phyloP scores from a whole-genome alignment of 768 basidiomycete species.

The Lentinula sp. region DNA sequence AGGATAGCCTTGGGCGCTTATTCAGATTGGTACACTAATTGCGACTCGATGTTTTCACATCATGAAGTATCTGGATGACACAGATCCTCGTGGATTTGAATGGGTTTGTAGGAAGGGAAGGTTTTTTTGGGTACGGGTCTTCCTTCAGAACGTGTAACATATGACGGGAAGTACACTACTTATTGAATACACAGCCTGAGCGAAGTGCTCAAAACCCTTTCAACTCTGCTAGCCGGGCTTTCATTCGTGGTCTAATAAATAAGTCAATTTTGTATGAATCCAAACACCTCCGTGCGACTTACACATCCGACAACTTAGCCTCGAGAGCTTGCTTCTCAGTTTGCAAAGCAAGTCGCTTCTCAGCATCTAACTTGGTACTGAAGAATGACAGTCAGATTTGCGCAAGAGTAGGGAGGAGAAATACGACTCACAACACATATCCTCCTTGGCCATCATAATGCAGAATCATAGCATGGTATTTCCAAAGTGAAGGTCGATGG shows the following conservation, averaged over 20 bases:
- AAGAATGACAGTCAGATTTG: neutral
- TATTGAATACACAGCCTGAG: neutral
- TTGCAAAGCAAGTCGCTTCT: conserved; percentile 83
- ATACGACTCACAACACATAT: conserved; percentile 78
- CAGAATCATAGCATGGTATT: conserved; percentile 82
- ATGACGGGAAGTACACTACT: too few relatives aligned
- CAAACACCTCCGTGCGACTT: conserved; percentile 24
- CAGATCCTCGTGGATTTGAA: too few relatives aligned
- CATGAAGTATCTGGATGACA: too few relatives aligned
- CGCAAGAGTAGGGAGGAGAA: neutral
- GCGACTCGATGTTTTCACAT: too few relatives aligned
- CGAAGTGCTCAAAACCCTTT: conserved; percentile 12
- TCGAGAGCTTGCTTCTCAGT: conserved; percentile 92
- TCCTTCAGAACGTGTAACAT: too few relatives aligned
- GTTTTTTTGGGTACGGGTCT: too few relatives aligned
- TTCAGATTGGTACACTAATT: too few relatives aligned
- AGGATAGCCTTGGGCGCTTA: neutral
- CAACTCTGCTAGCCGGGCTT: conserved; percentile 66
- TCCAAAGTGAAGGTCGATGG: conserved; percentile 92
- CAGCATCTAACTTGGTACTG: conserved; percentile 85
- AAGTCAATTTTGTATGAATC: neutral
- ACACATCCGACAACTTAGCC: conserved; percentile 82
- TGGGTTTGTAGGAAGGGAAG: too few relatives aligned
- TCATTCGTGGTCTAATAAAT: conserved; percentile 70
- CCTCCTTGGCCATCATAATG: conserved; percentile 94